These are phyloP conservation scores for Collybiopsis confluens DNA, from an alignment of 768 basidiomycete species.

Conservation along the genomic window DNA sequence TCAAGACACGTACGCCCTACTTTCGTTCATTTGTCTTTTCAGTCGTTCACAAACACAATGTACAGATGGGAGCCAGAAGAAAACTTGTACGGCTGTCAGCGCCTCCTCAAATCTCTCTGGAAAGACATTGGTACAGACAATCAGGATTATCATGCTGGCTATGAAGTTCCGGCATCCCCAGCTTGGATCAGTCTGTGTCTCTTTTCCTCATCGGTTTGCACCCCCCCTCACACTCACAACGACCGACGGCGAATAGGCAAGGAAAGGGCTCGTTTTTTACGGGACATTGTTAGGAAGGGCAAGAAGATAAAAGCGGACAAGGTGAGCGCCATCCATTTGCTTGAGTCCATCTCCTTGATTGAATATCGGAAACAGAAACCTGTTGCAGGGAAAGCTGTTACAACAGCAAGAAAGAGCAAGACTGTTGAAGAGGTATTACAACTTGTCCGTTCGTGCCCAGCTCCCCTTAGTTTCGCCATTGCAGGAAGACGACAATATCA, in stretches of 20 bases:
- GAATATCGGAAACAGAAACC: no score
- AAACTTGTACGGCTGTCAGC: constrained; percentile 37
- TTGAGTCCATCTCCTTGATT: no score
- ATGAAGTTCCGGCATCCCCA: constrained; percentile 23
- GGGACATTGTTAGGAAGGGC: background rate
- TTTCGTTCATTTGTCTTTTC: no score
- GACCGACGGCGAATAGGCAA: no score
- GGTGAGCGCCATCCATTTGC: no score
- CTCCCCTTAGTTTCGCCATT: no score
- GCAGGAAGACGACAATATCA: no score
- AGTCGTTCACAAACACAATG: background rate
- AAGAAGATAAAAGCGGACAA: background rate
- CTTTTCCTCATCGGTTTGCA: background rate
- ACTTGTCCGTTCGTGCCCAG: no score
- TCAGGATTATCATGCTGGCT: constrained; percentile 33
- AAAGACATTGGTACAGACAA: constrained; percentile 38
- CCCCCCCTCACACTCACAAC: background rate
- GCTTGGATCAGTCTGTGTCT: constrained; percentile 41
- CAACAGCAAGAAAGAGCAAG: no score
- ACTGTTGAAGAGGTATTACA: no score
- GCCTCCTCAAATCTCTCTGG: constrained; percentile 43
- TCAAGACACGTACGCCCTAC: no score
- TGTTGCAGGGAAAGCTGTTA: no score
- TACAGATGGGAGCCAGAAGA: constrained; percentile 48
- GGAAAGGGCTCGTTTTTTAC: background rate